These are phyloP conservation scores for Trypanosoma theileri DNA, from an alignment of 208 protist genomes.

Conservation along the genomic window DNA sequence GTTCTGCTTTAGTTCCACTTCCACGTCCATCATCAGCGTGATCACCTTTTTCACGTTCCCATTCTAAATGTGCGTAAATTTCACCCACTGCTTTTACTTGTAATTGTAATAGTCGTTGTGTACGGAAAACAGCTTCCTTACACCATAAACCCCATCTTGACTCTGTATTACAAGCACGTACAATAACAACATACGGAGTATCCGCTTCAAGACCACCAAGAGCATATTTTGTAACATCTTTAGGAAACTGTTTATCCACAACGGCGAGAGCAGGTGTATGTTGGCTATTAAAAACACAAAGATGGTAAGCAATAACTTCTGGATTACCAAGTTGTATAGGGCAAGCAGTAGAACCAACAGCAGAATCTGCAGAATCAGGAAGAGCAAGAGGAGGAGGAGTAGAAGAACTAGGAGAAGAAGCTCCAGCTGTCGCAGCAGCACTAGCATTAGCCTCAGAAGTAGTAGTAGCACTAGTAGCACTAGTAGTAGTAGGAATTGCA, in stretches of 20 bases:
- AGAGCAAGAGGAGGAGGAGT: too few relatives aligned
- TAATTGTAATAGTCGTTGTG: conserved; percentile 54
- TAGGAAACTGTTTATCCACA: conserved; percentile 87
- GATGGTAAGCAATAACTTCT: conserved; percentile 72
- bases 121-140: conserved; percentile 72
- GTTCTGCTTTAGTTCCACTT: conserved; percentile 16
- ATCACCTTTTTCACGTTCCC: conserved; percentile 56
- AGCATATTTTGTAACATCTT: conserved; percentile 58
- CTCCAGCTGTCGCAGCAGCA: too few relatives aligned
- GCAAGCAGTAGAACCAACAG: too few relatives aligned
- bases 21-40: conserved; percentile 20
- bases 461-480: neutral
- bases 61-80: conserved; percentile 72
- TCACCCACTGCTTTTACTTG: conserved; percentile 60
- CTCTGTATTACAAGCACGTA: conserved; percentile 70
- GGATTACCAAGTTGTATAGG: conserved; percentile 61
- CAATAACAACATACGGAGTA: conserved; percentile 79
- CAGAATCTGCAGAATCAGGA: too few relatives aligned
- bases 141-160: conserved; percentile 89
- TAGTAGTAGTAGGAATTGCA: neutral
- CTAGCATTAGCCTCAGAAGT: neutral
- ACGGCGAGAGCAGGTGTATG: conserved; percentile 72
- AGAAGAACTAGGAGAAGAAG: too few relatives aligned
- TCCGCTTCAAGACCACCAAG: conserved; percentile 54
- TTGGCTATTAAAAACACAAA: conserved; percentile 80